Conservation (phyloP, 345 rosid genomes). For the Anacardium occidentale region DNA sequence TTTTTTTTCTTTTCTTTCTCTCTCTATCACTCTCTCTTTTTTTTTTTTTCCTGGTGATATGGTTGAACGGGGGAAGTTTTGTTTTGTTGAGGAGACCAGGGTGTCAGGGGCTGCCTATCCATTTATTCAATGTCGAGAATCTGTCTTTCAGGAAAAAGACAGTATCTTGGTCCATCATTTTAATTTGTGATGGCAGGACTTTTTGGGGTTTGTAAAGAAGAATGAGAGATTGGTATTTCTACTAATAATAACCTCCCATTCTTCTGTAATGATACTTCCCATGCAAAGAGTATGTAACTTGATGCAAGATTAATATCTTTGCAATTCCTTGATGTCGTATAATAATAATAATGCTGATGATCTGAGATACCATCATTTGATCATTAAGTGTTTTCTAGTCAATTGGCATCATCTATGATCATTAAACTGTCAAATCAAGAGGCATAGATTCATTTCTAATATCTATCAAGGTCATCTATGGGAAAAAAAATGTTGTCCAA, state of each 20-base stretch:
- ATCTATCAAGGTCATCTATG: background rate
- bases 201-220: background rate
- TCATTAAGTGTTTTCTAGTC: background rate
- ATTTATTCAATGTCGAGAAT: background rate
- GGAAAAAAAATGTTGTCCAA: background rate
- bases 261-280: slow-evolving; percentile 1
- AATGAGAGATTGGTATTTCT: slow-evolving; percentile 2
- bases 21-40: background rate
- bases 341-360: background rate
- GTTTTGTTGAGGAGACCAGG: background rate
- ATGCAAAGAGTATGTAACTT: background rate
- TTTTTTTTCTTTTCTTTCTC: too few species aligned
- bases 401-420: slow-evolving; percentile 2
- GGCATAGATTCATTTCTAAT: background rate
- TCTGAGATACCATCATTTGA: slow-evolving; percentile 4
- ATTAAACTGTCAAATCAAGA: background rate
- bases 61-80: background rate
- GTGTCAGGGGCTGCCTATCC: too few species aligned
- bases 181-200: slow-evolving; percentile 5
- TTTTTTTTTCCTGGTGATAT: background rate
- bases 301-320: background rate
- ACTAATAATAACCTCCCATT: background rate
- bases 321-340: background rate
- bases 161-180: background rate
- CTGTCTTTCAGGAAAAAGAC: background rate